A percentile compares a stretch with the other conserved stretches of the same genome.
Conservation (phyloP, 768 basidiomycete species). For the Auriscalpium vulgare region DNA sequence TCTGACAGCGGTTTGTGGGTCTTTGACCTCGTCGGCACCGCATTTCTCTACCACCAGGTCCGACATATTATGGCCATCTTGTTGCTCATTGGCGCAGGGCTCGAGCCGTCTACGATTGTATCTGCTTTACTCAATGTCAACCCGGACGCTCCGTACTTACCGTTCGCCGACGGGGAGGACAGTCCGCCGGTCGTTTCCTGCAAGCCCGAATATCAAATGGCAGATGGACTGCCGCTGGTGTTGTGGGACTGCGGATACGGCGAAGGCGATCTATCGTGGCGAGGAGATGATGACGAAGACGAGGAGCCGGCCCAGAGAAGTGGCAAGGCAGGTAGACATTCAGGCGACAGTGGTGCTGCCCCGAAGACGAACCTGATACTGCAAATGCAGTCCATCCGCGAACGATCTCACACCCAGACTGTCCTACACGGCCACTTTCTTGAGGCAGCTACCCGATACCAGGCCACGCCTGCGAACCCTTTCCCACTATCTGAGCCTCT, state of each 20-base stretch:
- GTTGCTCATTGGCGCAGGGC: slow-evolving; percentile 77
- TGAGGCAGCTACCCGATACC: slow-evolving; percentile 42
- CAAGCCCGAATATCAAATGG: slow-evolving; percentile 93
- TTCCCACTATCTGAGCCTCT: slow-evolving; percentile 29
- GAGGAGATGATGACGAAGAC: slow-evolving; percentile 40
- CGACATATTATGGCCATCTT: slow-evolving; percentile 89
- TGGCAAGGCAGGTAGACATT: slow-evolving; percentile 2
- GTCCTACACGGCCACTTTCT: slow-evolving; percentile 62
- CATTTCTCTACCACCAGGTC: slow-evolving; percentile 94
- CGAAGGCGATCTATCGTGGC: slow-evolving; percentile 64
- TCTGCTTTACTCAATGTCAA: slow-evolving; percentile 67
- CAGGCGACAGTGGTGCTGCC: background rate
- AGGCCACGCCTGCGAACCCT: slow-evolving; percentile 32
- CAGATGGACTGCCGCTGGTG: slow-evolving; percentile 82
- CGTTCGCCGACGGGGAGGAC: slow-evolving; percentile 24
- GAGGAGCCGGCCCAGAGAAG: slow-evolving; percentile 16
- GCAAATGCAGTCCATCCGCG: slow-evolving; percentile 27
- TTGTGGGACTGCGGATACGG: slow-evolving; percentile 85
- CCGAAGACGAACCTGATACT: slow-evolving; percentile 35
- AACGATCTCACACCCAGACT: slow-evolving; percentile 56
- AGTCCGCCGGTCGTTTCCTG: slow-evolving; percentile 45
- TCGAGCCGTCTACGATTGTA: slow-evolving; percentile 69
- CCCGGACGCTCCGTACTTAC: slow-evolving; percentile 31
- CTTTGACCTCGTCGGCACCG: slow-evolving; percentile 78
- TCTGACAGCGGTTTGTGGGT: slow-evolving; percentile 41